Evolutionary conservation across 2,329 filamentous ascomycete species (phyloP).

Genomic region (Sclerotinia minor): DNA sequence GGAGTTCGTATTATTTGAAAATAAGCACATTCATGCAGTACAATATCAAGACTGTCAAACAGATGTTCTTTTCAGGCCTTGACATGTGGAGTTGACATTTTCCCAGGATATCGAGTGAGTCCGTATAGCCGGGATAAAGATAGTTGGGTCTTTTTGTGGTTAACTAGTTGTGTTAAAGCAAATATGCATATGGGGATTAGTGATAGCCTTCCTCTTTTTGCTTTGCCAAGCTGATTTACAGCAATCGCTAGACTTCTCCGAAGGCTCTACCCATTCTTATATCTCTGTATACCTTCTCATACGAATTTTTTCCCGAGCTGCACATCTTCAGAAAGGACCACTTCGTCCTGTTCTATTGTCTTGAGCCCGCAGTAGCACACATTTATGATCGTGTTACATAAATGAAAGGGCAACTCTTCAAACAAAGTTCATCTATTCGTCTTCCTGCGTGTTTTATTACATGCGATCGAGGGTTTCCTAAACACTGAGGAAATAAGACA

Average conservation of each 20-base stretch:
- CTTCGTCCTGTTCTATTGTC: not conserved
- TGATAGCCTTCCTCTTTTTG: not conserved
- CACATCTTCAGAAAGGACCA: not conserved
- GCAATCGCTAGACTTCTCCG: not conserved
- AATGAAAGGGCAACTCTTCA: not conserved
- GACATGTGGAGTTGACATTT: constrained; percentile 17
- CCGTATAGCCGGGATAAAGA: not conserved
- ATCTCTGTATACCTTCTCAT: not conserved
- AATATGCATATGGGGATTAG: not conserved
- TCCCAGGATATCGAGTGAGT: not conserved
- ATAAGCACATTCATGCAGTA: constrained; percentile 15
- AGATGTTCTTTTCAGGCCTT: not conserved
- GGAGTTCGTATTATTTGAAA: constrained; percentile 23
- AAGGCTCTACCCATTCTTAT: not conserved
- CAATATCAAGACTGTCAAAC: constrained; percentile 19
- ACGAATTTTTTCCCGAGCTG: too few species aligned
- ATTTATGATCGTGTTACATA: too few species aligned
- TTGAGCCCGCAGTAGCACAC: not conserved
- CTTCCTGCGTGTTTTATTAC: not conserved
- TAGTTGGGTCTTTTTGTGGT: not conserved
- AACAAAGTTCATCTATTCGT: not conserved
- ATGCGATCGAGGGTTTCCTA: not conserved
- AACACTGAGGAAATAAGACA: too few species aligned
- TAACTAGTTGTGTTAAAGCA: not conserved
- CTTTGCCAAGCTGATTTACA: not conserved